These are phyloP conservation scores for Hansfordia pulvinata DNA, from an alignment of 2,329 filamentous ascomycete species.

Conservation along the genomic window DNA sequence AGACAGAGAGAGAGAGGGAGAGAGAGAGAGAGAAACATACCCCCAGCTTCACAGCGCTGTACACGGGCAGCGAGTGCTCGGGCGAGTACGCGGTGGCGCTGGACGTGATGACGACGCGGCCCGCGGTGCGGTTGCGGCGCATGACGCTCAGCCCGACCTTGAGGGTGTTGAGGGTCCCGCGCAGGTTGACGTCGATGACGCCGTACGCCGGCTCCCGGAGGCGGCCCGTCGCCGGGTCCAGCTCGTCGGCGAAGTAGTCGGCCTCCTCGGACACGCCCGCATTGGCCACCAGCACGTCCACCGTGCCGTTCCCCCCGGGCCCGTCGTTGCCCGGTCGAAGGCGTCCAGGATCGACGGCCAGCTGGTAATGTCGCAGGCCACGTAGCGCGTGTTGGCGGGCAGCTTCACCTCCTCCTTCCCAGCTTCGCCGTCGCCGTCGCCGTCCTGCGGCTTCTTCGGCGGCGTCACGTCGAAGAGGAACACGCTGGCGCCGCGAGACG, in stretches of 20 bases:
- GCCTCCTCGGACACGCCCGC: conserved; percentile 17
- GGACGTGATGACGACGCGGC: conserved; percentile 23
- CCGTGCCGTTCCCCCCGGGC: no score
- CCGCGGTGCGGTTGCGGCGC: conserved; percentile 8
- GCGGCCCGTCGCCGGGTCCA: conserved; percentile 13
- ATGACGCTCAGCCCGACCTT: conserved; percentile 18
- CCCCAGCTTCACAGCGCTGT: conserved; percentile 13
- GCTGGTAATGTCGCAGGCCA: conserved; percentile 12
- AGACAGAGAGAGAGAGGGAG: conserved; percentile 3
- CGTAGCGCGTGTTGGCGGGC: conserved; percentile 7
- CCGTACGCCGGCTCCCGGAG: conserved; percentile 12
- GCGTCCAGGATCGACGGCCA: conserved; percentile 12
- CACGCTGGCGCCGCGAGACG: no score
- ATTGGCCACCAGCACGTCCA: conserved; percentile 21
- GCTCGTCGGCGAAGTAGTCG: conserved; percentile 16
- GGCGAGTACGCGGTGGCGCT: conserved; percentile 22
- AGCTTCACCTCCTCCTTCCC: conserved; percentile 4
- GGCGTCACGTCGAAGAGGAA: no score
- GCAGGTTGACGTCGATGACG: conserved; percentile 20
- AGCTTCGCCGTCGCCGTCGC: no score
- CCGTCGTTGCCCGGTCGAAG: conserved; percentile 11
- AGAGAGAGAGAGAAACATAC: no score
- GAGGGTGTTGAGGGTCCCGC: conserved; percentile 15
- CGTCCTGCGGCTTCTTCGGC: no score
- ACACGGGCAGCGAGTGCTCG: conserved; percentile 21